Percentiles rank a stretch among this genome's conserved stretches.
Evolutionary conservation across 148 eudicot genomes (phyloP).

Genomic region (Bassia scoparia): DNA sequence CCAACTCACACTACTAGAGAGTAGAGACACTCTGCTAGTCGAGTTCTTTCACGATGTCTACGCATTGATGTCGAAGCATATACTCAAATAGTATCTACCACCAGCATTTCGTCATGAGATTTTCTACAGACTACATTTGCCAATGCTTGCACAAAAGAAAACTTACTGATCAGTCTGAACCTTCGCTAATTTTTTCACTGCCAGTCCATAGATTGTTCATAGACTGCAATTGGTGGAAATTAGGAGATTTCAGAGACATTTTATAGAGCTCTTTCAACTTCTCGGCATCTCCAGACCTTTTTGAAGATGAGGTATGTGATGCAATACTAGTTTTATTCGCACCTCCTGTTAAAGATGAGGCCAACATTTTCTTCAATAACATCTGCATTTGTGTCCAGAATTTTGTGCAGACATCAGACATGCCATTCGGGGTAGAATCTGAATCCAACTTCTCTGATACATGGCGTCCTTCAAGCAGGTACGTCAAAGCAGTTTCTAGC

Average conservation of each 20-base stretch:
- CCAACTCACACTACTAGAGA: too few relatives aligned
- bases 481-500: conserved; percentile 74
- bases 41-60: too few relatives aligned
- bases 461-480: conserved; percentile 69
- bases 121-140: too few relatives aligned
- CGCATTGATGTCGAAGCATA: too few relatives aligned
- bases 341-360: conserved; percentile 43
- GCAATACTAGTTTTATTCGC: conserved; percentile 37
- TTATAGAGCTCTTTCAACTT: conserved; percentile 85
- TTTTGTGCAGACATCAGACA: conserved; percentile 36
- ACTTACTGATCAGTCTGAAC: neutral
- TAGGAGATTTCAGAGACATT: conserved; percentile 62
- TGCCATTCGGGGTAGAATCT: conserved; percentile 24
- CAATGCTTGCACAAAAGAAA: neutral
- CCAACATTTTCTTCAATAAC: conserved; percentile 71
- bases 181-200: neutral
- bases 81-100: too few relatives aligned
- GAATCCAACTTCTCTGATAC: conserved; percentile 32
- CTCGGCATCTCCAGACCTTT: conserved; percentile 52
- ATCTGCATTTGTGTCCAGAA: conserved; percentile 84
- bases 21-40: too few relatives aligned
- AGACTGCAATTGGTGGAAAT: conserved; percentile 52
- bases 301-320: conserved; percentile 35
- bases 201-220: conserved; percentile 60
- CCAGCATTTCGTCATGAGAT: too few relatives aligned